Percentiles rank a stretch among this genome's conserved stretches.
These are phyloP conservation scores for Rubus parviflorus DNA, from an alignment of 306 rosid genomes.

Conservation along the genomic window DNA sequence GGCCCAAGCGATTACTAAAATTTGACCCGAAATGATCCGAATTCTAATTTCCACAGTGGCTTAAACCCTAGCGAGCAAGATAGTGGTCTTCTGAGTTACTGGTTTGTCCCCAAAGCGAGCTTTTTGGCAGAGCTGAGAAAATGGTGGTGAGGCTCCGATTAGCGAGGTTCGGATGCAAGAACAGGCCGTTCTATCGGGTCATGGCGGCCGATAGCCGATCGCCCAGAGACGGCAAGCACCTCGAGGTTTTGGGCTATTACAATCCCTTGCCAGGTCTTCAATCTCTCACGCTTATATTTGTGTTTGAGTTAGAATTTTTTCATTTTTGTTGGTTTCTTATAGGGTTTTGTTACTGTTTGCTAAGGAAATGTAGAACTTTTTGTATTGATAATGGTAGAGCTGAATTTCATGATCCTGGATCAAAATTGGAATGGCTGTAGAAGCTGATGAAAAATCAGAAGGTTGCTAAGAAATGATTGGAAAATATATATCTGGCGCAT, in stretches of 20 bases:
- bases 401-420: not conserved
- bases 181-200: slow-evolving; percentile 86
- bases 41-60: not conserved
- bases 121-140: not conserved
- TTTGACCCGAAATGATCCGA: not conserved
- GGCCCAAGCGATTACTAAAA: not conserved
- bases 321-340: not conserved
- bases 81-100: not conserved
- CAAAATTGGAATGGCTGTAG: not conserved
- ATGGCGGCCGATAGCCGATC: slow-evolving; percentile 94
- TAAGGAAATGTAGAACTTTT: not conserved
- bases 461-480: not conserved
- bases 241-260: slow-evolving; percentile 84
- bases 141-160: slow-evolving; percentile 89
- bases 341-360: not conserved
- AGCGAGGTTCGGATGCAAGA: slow-evolving; percentile 79
- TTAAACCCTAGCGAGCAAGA: slow-evolving; percentile 14
- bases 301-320: not conserved
- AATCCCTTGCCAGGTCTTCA: slow-evolving; percentile 80
- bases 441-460: not conserved
- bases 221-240: slow-evolving; percentile 91
- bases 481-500: not conserved
- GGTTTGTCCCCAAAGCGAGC: no score
- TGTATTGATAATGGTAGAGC: not conserved
- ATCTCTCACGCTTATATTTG: not conserved